A percentile compares a stretch with the other conserved stretches of the same genome.
Evolutionary conservation across 2,329 filamentous ascomycete species (phyloP).

Genomic region (Xylaria sp.): DNA sequence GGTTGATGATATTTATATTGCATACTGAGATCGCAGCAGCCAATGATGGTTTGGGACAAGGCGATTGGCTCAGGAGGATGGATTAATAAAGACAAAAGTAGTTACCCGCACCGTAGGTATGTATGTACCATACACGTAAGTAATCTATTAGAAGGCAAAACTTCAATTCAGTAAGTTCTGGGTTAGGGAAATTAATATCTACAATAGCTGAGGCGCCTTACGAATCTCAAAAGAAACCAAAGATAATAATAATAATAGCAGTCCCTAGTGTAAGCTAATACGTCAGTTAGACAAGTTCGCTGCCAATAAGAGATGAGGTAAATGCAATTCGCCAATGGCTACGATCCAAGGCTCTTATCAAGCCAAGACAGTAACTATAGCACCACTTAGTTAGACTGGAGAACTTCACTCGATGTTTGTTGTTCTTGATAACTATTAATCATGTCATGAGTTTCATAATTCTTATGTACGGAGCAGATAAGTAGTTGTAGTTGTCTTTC

Average conservation of each 20-base stretch:
- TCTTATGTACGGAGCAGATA: background rate
- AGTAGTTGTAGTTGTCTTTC: background rate
- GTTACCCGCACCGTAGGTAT: no score
- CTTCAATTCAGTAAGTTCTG: no score
- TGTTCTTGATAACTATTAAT: background rate
- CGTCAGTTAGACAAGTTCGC: background rate
- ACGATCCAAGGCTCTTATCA: constrained; percentile 12
- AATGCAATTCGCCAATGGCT: constrained; percentile 12
- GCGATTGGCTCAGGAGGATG: no score
- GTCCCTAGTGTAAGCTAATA: background rate
- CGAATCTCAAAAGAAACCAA: background rate
- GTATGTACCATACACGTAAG: no score
- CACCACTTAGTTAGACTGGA: constrained; percentile 4
- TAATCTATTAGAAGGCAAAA: no score
- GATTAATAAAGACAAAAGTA: no score
- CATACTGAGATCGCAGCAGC: background rate
- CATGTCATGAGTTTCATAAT: background rate
- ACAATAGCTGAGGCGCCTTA: background rate
- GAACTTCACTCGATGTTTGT: constrained; percentile 2
- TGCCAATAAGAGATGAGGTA: constrained; percentile 21
- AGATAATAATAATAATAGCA: background rate
- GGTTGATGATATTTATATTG: background rate
- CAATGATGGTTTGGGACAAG: no score
- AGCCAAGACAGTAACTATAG: constrained; percentile 13
- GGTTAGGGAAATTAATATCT: no score